Base-by-base conservation (phyloP, 352 stramenopile species). In the Phytophthora parvispora region DNA sequence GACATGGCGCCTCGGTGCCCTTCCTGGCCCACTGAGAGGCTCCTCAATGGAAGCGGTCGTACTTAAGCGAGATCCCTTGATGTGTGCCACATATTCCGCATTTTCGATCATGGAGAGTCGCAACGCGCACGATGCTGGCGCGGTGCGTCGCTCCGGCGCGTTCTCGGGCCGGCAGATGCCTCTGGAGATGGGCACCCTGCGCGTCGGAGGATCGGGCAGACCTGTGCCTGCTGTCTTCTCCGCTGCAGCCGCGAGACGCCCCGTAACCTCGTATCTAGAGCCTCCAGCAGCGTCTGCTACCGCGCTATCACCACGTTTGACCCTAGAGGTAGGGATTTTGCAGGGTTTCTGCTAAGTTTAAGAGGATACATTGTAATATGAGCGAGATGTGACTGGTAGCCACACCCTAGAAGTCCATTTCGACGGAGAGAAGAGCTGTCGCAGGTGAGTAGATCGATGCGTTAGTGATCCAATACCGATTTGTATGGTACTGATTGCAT, bases 1-100 rank as follows among this genome's bases (percentile, higher is more conserved):
- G 86, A 98, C 78, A 97, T 97, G 25, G 40, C 72, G 31, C 4
- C 51, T 40, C 55, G 31, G 50, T 31, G 28, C 18, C 27, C 42
- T 49, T 49, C 16, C 22, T 45, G 16, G 16, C 31, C 29, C 9
- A 29, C n/a, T 55, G 51, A n/a, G n/a, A n/a, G n/a, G 9, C 55
- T 24, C 27, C 9, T 22, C n/a, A 2, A 13, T n/a, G n/a, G n/a
- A n/a, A n/a, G n/a, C n/a, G n/a, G 9, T 49, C 57, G 57, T 53
- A 53, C 38, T 36, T 53, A 62, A 31, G 16, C 13, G 36, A 59
- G 15, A 16, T 15, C 4, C 13, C 12, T 40, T 45, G 16, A 1
- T 45, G 38, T 45, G 38, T 45, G 12, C 38, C 38, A 45, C 38
- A 22, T 45, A 45, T 12, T 7, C 20, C 1, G 16, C 2, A 3